A percentile compares a stretch with the other conserved stretches of the same genome.
Conservation (phyloP, 2,329 filamentous ascomycete species). For the Tolypocladium inflatum region DNA sequence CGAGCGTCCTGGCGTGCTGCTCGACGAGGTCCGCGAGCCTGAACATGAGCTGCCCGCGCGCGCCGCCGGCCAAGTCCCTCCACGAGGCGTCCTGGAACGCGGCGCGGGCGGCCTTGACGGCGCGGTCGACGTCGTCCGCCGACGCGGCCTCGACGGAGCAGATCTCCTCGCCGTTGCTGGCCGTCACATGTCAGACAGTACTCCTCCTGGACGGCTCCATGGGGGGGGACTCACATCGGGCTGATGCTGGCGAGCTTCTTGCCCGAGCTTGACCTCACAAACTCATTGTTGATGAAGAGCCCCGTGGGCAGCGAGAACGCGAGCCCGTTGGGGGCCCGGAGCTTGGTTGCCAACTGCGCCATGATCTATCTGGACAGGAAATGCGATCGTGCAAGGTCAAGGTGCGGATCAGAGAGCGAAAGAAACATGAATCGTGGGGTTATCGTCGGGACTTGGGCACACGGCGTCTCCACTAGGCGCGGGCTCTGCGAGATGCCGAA, state of each 20-base stretch:
- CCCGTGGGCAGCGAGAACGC: slow-evolving; percentile 59
- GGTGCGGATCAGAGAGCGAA: background rate
- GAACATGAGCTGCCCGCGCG: slow-evolving; percentile 59
- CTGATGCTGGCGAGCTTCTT: slow-evolving; percentile 52
- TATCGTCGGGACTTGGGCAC: background rate
- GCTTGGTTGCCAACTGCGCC: slow-evolving; percentile 11
- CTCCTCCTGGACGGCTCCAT: background rate
- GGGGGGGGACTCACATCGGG: slow-evolving; percentile 20
- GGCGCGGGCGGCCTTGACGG: slow-evolving; percentile 42
- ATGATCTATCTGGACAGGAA: slow-evolving; percentile 4
- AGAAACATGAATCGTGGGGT: background rate
- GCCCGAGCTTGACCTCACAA: slow-evolving; percentile 49
- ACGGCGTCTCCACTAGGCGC: background rate
- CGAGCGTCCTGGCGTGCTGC: slow-evolving; percentile 41
- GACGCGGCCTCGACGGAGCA: slow-evolving; percentile 20
- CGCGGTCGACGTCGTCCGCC: slow-evolving; percentile 19
- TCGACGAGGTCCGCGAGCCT: slow-evolving; percentile 65
- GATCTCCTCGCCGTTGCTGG: slow-evolving; percentile 21
- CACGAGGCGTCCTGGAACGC: slow-evolving; percentile 61
- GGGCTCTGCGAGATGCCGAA: background rate
- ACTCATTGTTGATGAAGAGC: slow-evolving; percentile 72
- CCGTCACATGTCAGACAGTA: slow-evolving; percentile 13
- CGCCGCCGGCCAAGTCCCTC: slow-evolving; percentile 56
- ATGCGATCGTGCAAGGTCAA: background rate
- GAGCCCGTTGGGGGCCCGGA: slow-evolving; percentile 46